A percentile compares a stretch with the other conserved stretches of the same genome.
phyloP scores from a whole-genome alignment of 2,329 filamentous ascomycete genomes.

The Arachnomyces sp. region DNA sequence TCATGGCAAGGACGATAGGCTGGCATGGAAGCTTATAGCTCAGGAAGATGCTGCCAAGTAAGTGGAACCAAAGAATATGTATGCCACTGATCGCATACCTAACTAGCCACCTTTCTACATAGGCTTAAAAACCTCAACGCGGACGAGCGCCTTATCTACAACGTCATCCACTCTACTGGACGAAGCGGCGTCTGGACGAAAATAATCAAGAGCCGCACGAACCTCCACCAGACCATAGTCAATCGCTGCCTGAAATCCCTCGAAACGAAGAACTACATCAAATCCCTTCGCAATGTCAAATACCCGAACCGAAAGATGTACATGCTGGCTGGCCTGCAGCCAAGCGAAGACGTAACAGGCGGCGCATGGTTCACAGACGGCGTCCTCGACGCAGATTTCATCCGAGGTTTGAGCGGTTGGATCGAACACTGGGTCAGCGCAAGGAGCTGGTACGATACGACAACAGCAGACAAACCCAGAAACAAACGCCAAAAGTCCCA shows the following conservation, averaged over 20 bases:
- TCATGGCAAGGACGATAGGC: conserved; percentile 33
- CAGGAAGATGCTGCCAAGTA: conserved; percentile 43
- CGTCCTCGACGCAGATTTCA: conserved; percentile 80
- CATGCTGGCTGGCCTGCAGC: conserved; percentile 76
- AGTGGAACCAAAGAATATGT: conserved; percentile 5
- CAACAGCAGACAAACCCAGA: conserved; percentile 26
- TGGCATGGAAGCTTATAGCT: conserved; percentile 42
- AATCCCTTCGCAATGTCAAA: conserved; percentile 84
- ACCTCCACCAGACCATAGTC: conserved; percentile 75
- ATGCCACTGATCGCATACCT: conserved; percentile 4
- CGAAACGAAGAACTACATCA: conserved; percentile 72
- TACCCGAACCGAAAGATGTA: conserved; percentile 90
- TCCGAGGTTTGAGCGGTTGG: conserved; percentile 64
- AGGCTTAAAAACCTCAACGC: conserved; percentile 42
- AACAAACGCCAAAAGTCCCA: conserved; percentile 35
- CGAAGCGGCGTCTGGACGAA: conserved; percentile 86
- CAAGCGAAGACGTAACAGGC: conserved; percentile 82
- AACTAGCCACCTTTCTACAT: conserved; percentile 8
- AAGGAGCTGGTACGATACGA: conserved; percentile 59
- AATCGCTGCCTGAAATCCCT: conserved; percentile 76
- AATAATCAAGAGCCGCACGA: conserved; percentile 68
- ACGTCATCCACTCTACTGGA: conserved; percentile 76
- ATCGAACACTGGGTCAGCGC: conserved; percentile 66
- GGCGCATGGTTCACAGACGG: conserved; percentile 93
- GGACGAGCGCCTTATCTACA: conserved; percentile 79